These are phyloP conservation scores for Nakazawaea peltata DNA, from an alignment of 805 yeast species.

Conservation along the genomic window DNA sequence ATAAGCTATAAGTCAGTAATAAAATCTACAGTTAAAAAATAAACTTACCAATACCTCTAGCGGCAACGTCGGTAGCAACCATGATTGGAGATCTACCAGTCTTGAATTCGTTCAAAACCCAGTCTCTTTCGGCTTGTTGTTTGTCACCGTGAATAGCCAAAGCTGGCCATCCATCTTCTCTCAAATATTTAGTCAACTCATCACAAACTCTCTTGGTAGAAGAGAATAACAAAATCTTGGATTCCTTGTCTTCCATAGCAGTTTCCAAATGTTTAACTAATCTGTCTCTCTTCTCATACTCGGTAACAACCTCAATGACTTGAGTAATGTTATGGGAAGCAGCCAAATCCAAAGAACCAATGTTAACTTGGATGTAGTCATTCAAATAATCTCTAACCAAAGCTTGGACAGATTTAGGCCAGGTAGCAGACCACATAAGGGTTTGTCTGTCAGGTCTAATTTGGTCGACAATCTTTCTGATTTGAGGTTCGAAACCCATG, in stretches of 20 bases:
- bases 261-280: constrained; percentile 73
- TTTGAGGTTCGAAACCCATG: constrained; percentile 99
- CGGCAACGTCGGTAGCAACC: constrained; percentile 99
- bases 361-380: constrained; percentile 92
- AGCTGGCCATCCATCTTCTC: constrained; percentile 98
- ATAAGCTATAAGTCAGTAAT: too few relatives aligned
- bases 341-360: constrained; percentile 92
- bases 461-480: constrained; percentile 91
- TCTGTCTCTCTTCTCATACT: constrained; percentile 92
- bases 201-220: constrained; percentile 99
- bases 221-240: constrained; percentile 83
- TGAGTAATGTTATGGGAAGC: constrained; percentile 97
- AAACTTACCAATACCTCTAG: constrained; percentile 98
- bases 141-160: constrained; percentile 98
- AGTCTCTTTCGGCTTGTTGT: constrained; percentile 96
- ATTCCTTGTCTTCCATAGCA: constrained; percentile 62
- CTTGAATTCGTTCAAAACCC: constrained; percentile 94
- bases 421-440: constrained; percentile 99
- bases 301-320: constrained; percentile 82
- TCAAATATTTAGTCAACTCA: constrained; percentile 81
- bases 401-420: constrained; percentile 98
- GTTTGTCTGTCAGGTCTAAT: constrained; percentile 99
- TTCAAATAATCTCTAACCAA: constrained; percentile 85
- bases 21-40: too few relatives aligned
- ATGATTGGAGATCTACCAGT: constrained; percentile 88